Evolutionary conservation across 75 land plant genomes (phyloP), one percentile per base, ranked within the genome.

Genomic region (Picea sitchensis): DNA sequence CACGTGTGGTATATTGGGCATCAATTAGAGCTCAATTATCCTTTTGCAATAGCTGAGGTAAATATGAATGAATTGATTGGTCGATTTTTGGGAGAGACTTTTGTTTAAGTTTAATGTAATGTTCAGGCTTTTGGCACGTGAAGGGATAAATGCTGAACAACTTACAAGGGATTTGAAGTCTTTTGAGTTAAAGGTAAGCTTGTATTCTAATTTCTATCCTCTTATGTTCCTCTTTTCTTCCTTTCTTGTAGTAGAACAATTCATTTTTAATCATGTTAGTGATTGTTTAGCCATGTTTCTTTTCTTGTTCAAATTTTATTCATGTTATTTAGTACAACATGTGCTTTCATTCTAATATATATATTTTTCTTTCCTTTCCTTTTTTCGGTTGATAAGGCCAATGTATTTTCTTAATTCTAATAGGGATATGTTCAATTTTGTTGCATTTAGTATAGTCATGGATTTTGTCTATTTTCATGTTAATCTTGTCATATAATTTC

Each of bases 131-230:
- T 85, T 96, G 63, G 99, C 99, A 60, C 92, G 99, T 7, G 99
- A 98, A 81, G 98, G 99, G 31, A 90, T 98, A 71, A 95, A 95
- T 89, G 99, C 99, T 18, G 99, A 98, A 57, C 99, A 95, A 78
- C 99, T 98, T 83, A 91, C 99, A 26, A 79, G 99, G 9, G 99
- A 98, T 84, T 81, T 98, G 76, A 98, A 95, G 80, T 92, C 98
- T 0, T 95, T 98, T 85, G 99, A 98, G 72, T 72, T 98, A 60
- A 95, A 95, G 93, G 99, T 98, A 34, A 62, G 56, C 18, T 59
- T 75, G 60, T 61, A 30, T 32, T 72, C 59, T n/a, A 5, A 63
- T 32, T 62, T 51, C 56, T 14, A 31, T 44, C 79, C 21, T 14
- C 31, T 47, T 34, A 67, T 76, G 18, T 54, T 31, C n/a, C 36